These are phyloP conservation scores for Talaromyces pinophilus DNA, from an alignment of 2,329 filamentous ascomycete species.

Conservation along the genomic window DNA sequence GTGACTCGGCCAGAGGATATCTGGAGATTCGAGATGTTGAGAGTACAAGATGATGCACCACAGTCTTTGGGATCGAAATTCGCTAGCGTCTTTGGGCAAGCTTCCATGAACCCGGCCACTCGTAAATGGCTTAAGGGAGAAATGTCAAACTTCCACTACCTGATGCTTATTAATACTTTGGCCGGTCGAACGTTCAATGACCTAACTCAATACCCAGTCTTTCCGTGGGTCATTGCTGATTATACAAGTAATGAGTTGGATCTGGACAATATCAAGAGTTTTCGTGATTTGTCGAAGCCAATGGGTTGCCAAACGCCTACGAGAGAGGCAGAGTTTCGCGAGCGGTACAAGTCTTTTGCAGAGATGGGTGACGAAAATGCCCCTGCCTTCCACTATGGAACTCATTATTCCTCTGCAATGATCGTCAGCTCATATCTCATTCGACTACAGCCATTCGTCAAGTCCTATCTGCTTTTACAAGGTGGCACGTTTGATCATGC, in stretches of 20 bases:
- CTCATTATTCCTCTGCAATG: slow-evolving; percentile 98
- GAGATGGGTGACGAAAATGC: slow-evolving; percentile 79
- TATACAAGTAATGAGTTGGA: slow-evolving; percentile 94
- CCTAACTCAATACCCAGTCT: slow-evolving; percentile 95
- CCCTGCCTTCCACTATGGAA: slow-evolving; percentile 93
- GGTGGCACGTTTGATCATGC: slow-evolving; percentile 97
- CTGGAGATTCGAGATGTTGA: slow-evolving; percentile 87
- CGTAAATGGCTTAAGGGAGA: slow-evolving; percentile 90
- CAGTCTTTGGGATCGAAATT: slow-evolving; percentile 81
- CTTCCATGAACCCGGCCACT: slow-evolving; percentile 78
- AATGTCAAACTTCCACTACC: slow-evolving; percentile 96
- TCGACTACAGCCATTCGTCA: slow-evolving; percentile 90
- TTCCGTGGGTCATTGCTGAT: slow-evolving; percentile 94
- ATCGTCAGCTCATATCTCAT: slow-evolving; percentile 97
- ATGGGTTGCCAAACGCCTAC: slow-evolving; percentile 87
- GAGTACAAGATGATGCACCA: slow-evolving; percentile 63
- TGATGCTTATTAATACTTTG: slow-evolving; percentile 98
- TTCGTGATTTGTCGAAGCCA: slow-evolving; percentile 88
- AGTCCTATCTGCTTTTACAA: slow-evolving; percentile 90
- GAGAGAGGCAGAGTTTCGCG: slow-evolving; percentile 75
- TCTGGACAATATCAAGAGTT: slow-evolving; percentile 77
- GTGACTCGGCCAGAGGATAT: slow-evolving; percentile 79
- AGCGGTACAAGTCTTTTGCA: slow-evolving; percentile 81
- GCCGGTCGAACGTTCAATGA: slow-evolving; percentile 97
- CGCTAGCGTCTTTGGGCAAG: slow-evolving; percentile 85